These are phyloP conservation scores for Pycnococcus provasolii DNA, from an alignment of 139 green algal genomes.

Conservation along the genomic window DNA sequence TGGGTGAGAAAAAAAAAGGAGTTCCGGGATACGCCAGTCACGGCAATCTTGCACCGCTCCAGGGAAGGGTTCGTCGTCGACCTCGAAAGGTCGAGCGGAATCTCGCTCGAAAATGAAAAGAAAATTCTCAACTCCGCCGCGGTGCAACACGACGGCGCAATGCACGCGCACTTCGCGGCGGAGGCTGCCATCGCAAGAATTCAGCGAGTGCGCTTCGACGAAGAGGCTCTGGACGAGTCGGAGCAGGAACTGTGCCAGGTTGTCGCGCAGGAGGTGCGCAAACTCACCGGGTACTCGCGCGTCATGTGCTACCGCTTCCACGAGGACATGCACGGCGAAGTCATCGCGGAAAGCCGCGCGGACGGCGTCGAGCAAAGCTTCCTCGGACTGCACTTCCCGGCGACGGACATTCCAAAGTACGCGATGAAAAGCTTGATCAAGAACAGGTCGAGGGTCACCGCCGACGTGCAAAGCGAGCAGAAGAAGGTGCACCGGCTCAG, in stretches of 20 bases:
- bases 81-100: no score
- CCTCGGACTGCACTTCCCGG: conserved; percentile 38
- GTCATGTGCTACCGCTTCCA: conserved; percentile 42
- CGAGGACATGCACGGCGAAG: conserved; percentile 36
- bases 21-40: no score
- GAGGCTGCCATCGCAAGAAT: no score
- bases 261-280: conserved; percentile 28
- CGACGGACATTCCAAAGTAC: conserved; percentile 35
- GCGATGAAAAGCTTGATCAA: conserved; percentile 34
- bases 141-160: no score
- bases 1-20: no score
- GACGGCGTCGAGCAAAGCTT: conserved; percentile 25
- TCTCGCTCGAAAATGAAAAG: no score
- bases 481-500: conserved; percentile 5
- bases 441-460: conserved; percentile 35
- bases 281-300: conserved; percentile 33
- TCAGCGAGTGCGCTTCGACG: no score
- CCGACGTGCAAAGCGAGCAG: conserved; percentile 20
- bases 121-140: no score
- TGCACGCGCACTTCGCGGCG: no score
- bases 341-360: conserved; percentile 27
- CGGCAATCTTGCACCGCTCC: no score
- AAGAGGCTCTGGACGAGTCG: no score
- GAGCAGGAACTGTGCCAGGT: conserved; percentile 7
- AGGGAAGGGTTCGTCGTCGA: no score